These are phyloP conservation scores for Grigorovia transvaalensis DNA, from an alignment of 805 yeast genomes.

Conservation along the genomic window DNA sequence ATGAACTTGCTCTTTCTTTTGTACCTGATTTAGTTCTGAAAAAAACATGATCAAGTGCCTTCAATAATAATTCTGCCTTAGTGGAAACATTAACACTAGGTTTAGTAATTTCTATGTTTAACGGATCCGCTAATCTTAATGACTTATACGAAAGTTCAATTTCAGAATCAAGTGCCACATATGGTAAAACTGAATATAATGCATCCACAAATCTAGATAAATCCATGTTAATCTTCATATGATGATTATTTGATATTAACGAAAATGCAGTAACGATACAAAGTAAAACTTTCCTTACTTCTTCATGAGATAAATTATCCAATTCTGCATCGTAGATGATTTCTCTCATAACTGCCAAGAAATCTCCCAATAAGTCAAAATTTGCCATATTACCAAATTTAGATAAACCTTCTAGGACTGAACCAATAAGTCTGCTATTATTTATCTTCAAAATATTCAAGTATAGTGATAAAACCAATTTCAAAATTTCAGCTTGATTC, in stretches of 20 bases:
- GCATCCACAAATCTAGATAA: constrained; percentile 69
- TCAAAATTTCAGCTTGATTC: constrained; percentile 75
- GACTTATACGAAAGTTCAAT: constrained; percentile 79
- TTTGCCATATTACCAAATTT: constrained; percentile 87
- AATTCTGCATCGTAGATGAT: constrained; percentile 45
- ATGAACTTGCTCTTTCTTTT: constrained; percentile 60
- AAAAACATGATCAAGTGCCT: constrained; percentile 71
- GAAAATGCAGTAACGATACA: constrained; percentile 89
- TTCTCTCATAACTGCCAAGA: constrained; percentile 81
- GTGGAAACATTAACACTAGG: constrained; percentile 82
- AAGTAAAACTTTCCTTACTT: constrained; percentile 63
- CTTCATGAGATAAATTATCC: constrained; percentile 37
- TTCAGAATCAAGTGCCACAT: constrained; percentile 67
- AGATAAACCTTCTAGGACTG: constrained; percentile 85
- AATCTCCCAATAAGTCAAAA: constrained; percentile 85
- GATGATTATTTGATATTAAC: constrained; percentile 62
- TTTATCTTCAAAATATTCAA: constrained; percentile 62
- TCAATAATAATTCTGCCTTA: constrained; percentile 71
- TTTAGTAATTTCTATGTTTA: constrained; percentile 36
- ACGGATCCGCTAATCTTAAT: constrained; percentile 70
- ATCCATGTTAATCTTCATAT: constrained; percentile 68
- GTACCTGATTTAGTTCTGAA: constrained; percentile 65
- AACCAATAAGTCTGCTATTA: constrained; percentile 60
- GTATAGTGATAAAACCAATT: constrained; percentile 60
- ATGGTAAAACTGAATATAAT: constrained; percentile 58